Evolutionary conservation across 1,284 basidiomycete species (phyloP).

Genomic region (Coriolopsis trogii): DNA sequence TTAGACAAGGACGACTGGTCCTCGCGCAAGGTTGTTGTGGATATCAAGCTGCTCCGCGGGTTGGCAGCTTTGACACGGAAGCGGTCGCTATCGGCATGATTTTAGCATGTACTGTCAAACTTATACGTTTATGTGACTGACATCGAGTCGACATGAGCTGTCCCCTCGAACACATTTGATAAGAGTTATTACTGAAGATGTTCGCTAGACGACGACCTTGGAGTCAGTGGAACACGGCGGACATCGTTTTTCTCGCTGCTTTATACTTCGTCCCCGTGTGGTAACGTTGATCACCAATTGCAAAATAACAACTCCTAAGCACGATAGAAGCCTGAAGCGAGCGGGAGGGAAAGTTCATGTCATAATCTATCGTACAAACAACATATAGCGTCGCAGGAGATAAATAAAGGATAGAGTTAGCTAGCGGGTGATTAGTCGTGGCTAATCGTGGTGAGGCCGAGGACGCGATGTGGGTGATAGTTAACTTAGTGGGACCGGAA

Average conservation of each 20-base stretch:
- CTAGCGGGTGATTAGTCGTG: neutral
- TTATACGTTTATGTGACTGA: no score
- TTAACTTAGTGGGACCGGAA: neutral
- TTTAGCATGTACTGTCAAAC: no score
- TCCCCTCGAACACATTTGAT: no score
- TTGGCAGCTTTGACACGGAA: neutral
- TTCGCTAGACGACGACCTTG: no score
- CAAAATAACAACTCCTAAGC: neutral
- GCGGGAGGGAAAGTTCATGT: neutral
- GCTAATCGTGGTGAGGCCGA: neutral
- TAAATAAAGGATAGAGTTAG: neutral
- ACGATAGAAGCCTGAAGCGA: neutral
- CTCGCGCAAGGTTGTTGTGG: neutral
- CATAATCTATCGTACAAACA: neutral
- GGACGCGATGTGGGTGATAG: neutral
- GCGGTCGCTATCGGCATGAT: neutral
- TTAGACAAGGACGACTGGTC: constrained; percentile 4
- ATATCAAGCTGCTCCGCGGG: neutral
- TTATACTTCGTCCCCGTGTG: no score
- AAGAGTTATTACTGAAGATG: no score
- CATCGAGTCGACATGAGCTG: no score
- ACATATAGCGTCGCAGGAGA: neutral
- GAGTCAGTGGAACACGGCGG: no score
- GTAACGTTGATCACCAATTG: no score
- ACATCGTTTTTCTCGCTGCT: no score